Conservation (phyloP, 345 rosid genomes). For the Ceriops decandra region DNA sequence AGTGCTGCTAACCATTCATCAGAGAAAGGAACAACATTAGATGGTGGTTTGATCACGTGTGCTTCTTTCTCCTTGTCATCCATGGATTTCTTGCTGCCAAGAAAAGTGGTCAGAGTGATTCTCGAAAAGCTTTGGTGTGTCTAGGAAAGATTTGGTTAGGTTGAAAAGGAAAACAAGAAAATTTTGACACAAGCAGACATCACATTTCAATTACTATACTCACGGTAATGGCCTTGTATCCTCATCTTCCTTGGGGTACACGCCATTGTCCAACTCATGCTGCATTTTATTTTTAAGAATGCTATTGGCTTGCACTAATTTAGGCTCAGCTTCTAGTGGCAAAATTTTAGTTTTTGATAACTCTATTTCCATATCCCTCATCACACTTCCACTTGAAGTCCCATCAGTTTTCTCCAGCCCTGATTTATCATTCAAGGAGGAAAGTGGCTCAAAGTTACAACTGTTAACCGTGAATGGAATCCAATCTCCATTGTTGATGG, state of each 20-base stretch:
- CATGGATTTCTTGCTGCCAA: slow-evolving; percentile 38
- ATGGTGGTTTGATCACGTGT: slow-evolving; percentile 48
- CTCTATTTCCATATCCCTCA: slow-evolving; percentile 24
- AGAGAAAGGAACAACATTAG: slow-evolving; percentile 71
- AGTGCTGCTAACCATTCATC: slow-evolving; percentile 93
- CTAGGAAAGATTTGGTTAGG: background rate
- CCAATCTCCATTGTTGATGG: slow-evolving; percentile 20
- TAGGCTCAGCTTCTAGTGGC: slow-evolving; percentile 29
- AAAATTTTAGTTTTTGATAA: slow-evolving; percentile 17
- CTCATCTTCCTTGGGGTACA: slow-evolving; percentile 26
- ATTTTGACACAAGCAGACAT: slow-evolving; percentile 6
- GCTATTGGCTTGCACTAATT: slow-evolving; percentile 16
- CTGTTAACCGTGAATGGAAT: slow-evolving; percentile 15
- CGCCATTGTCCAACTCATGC: slow-evolving; percentile 14
- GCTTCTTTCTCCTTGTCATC: slow-evolving; percentile 43
- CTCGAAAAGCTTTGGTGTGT: background rate
- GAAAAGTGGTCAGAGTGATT: slow-evolving; percentile 1
- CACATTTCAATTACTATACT: slow-evolving; percentile 28
- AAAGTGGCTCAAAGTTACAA: slow-evolving; percentile 14
- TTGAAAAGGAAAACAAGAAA: background rate
- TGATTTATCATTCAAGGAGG: slow-evolving; percentile 22
- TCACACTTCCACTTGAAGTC: slow-evolving; percentile 20
- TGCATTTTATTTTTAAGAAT: slow-evolving; percentile 15
- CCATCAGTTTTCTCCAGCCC: slow-evolving; percentile 16
- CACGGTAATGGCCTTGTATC: slow-evolving; percentile 32